Conservation (phyloP, 805 yeast genomes). For the Kregervanrija fluxuum region DNA sequence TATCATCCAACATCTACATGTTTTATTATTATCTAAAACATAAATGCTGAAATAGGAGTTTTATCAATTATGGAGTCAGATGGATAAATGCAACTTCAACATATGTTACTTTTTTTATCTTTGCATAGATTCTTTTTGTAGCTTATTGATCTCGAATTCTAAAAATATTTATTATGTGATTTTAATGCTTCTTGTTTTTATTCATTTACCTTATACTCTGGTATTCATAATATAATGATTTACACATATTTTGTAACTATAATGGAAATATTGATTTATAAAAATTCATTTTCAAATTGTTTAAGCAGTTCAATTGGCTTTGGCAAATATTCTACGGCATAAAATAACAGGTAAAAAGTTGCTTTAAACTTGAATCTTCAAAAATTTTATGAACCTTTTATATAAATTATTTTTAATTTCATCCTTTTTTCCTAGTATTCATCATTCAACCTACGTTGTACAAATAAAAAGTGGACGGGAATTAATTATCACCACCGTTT, state of each 20-base stretch:
- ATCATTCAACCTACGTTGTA: constrained; percentile 37
- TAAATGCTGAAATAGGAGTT: too few species aligned
- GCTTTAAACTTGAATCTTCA: too few species aligned
- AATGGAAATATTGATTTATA: too few species aligned
- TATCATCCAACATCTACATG: too few species aligned
- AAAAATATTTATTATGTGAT: constrained; percentile 32
- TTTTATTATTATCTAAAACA: too few species aligned
- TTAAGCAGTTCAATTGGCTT: too few species aligned
- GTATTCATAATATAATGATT: constrained; percentile 35
- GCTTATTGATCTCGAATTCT: constrained; percentile 29
- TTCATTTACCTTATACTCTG: constrained; percentile 38
- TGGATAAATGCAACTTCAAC: constrained; percentile 22
- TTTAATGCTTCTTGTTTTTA: constrained; percentile 27
- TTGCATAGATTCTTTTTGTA: constrained; percentile 33
- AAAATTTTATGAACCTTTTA: too few species aligned
- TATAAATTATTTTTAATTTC: constrained; percentile 22
- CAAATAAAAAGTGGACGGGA: constrained; percentile 30
- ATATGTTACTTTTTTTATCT: constrained; percentile 36
- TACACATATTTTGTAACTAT: constrained; percentile 7
- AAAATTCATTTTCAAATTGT: too few species aligned
- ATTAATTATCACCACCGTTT: constrained; percentile 37
- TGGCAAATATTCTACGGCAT: too few species aligned
- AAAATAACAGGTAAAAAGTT: too few species aligned
- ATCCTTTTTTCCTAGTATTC: constrained; percentile 39
- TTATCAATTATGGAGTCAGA: constrained; percentile 21